Base-by-base conservation (phyloP, 129 eudicot species). In the Apium graveolens region DNA sequence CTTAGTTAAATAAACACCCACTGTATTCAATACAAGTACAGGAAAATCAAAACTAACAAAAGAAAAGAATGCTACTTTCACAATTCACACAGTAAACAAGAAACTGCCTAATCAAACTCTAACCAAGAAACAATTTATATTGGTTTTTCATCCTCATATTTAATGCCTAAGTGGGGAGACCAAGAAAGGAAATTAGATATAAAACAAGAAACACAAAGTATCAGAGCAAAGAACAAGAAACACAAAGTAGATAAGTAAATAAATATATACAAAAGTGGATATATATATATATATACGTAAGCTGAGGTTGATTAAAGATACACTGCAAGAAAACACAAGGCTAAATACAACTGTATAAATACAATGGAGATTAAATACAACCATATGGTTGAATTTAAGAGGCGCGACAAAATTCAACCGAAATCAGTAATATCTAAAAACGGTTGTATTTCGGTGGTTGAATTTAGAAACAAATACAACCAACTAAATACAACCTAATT, bases 261-360 rank as follows among this genome's bases (percentile, higher is more conserved):
- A 66, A 48, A 65, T 49, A 63, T 34, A 75, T 86, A 83, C 88
- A 73, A 4, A n/a, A 0, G 9, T 2, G 78, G 68, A 73, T 42
- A 63, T 18, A 57, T 45, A 65, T n/a, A n/a, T n/a, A n/a, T 49
- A 55, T 45, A 66, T 86, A 82, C 88, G 85, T n/a, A 70, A 79
- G 76, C 74, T 84, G 7, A 21, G 62, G 43, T 78, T 41, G 69
- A 79, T 49, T 49, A 84, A 13, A 79, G 46, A 82, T n/a, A n/a
- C n/a, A n/a, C n/a, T n/a, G n/a, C n/a, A n/a, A n/a, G n/a, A n/a
- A n/a, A n/a, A n/a, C n/a, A n/a, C n/a, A n/a, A n/a, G n/a, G n/a
- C n/a, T n/a, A n/a, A n/a, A n/a, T n/a, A n/a, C n/a, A n/a, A n/a
- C n/a, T n/a, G n/a, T n/a, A n/a, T n/a, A n/a, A n/a, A n/a, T n/a